Evolutionary conservation across 352 stramenopile genomes (phyloP), one percentile per base, ranked within the genome.

Genomic region (Pythium sp.): DNA sequence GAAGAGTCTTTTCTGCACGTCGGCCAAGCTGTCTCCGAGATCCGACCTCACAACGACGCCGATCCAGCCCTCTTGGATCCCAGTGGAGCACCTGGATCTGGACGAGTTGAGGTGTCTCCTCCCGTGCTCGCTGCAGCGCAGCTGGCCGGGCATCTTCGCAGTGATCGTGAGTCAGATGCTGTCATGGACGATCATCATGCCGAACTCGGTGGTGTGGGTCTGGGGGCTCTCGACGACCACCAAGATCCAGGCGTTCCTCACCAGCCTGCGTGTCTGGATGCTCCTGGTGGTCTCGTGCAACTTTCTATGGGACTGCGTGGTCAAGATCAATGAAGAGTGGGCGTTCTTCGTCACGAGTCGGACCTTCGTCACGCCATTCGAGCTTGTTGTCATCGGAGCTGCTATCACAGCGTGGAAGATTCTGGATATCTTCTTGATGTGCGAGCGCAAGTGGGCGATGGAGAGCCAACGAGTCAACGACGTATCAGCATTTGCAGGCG

Each of bases 121-220:
- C 15, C 30, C 73, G 2, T 78, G 70, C n/a, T 82, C 79, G 6
- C 65, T 91, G 5, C 74, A 78, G 41, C 80, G 80, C 60, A 88
- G 76, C 53, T 61, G 74, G 7, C 72, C 73, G 3, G 67, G 78
- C 2, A 72, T 79, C 15, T 58, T 79, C 3, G 65, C 82, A 14
- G 73, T 63, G 3, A 5, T 75, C 34, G 38, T 73, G 14, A 74
- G 70, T 3, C 73, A 76, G 32, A 34, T 84, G 43, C 53, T 91
- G 43, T 87, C 79, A 32, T 91, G 82, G 82, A 61, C 88, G 18
- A 69, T 91, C 61, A 68, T 89, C 24, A 65, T 89, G 14, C 81
- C 79, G 7, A 86, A 81, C 70, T 74, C 83, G 24, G 71, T 82
- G 26, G 79, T 86, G 22, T 88, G 78, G 67, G 70, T 73, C 20